phyloP scores from a whole-genome alignment of 164 flowering plant species.

The Dillenia turbinata region DNA sequence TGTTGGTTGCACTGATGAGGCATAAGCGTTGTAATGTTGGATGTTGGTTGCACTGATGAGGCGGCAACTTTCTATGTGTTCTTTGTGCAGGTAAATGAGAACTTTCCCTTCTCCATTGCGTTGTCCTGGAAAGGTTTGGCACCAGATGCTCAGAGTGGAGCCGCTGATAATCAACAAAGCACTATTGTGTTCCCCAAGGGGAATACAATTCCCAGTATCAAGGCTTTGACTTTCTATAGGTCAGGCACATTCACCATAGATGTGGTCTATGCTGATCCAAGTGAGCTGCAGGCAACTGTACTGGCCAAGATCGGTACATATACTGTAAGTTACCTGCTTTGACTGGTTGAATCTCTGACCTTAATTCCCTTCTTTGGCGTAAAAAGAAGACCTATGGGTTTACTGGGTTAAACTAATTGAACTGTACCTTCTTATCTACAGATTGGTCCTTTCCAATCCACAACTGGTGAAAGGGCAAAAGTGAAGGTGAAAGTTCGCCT shows the following conservation, averaged over 20 bases:
- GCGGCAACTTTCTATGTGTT: background rate
- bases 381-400: too few relatives aligned
- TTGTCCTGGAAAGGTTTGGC: conserved; percentile 78
- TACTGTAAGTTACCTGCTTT: conserved; percentile 36
- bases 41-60: background rate
- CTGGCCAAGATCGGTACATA: conserved; percentile 76
- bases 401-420: too few relatives aligned
- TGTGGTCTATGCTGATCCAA: conserved; percentile 65
- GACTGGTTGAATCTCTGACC: too few relatives aligned
- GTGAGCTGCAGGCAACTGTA: conserved; percentile 40
- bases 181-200: conserved; percentile 82
- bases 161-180: conserved; percentile 54
- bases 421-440: conserved; percentile 9
- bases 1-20: background rate
- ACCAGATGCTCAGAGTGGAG: conserved; percentile 58
- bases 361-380: too few relatives aligned
- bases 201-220: conserved; percentile 73
- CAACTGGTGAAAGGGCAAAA: conserved; percentile 70
- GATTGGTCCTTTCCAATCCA: conserved; percentile 85
- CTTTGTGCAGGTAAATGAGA: conserved; percentile 61
- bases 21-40: background rate
- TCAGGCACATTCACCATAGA: conserved; percentile 71
- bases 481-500: conserved; percentile 78
- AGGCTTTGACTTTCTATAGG: conserved; percentile 75
- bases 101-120: conserved; percentile 72